A percentile compares a stretch with the other conserved stretches of the same genome.
Conservation (phyloP, 495 filamentous ascomycete species). For the Xylaria curta region DNA sequence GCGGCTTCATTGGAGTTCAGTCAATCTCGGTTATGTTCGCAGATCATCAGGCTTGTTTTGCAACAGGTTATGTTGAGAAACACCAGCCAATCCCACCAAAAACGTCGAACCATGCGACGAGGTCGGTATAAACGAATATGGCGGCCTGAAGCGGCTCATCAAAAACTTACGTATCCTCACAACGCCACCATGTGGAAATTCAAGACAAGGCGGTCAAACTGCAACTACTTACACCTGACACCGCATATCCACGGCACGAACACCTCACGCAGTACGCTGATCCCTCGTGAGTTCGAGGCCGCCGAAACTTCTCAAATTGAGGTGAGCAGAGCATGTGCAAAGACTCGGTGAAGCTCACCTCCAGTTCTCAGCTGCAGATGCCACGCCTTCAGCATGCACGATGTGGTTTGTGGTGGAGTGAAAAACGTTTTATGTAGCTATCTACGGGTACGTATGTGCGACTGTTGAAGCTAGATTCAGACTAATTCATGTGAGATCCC, state of each 20-base stretch:
- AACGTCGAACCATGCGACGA: conserved; percentile 8
- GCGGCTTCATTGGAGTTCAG: conserved; percentile 19
- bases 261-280: background rate
- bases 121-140: conserved; percentile 1
- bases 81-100: conserved; percentile 10
- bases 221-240: conserved; percentile 9
- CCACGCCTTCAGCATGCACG: conserved; percentile 19
- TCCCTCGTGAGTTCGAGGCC: background rate
- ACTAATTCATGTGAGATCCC: background rate
- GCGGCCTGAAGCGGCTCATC: conserved; percentile 13
- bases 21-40: conserved; percentile 12
- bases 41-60: background rate
- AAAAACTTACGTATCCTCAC: background rate
- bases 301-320: background rate
- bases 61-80: conserved; percentile 10
- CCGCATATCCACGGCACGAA: conserved; percentile 18
- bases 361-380: conserved; percentile 24
- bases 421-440: background rate
- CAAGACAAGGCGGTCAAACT: conserved; percentile 20
- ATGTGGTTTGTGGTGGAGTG: background rate
- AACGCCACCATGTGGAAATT: conserved; percentile 2
- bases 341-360: conserved; percentile 29
- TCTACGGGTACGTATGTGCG: background rate
- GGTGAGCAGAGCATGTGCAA: conserved; percentile 20
- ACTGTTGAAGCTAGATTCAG: conserved; percentile 14